phyloP scores from a whole-genome alignment of 129 eudicot genomes.

The Lonicera japonica region DNA sequence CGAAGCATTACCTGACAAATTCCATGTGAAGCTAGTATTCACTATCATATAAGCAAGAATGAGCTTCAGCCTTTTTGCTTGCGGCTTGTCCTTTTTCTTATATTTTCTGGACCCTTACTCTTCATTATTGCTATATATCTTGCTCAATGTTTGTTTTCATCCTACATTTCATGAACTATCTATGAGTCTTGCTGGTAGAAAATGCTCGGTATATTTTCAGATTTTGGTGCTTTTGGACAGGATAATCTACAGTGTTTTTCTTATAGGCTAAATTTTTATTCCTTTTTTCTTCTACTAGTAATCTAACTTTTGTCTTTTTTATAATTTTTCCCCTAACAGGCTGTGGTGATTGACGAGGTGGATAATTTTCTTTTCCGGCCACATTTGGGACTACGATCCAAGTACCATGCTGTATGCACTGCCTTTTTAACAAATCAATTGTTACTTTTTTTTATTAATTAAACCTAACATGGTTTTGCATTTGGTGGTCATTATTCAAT shows the following conservation, averaged over 20 bases:
- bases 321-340: slow-evolving; percentile 34
- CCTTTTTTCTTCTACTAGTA: background rate
- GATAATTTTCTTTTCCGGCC: slow-evolving; percentile 92
- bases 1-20: too few relatives aligned
- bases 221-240: background rate
- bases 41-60: too few relatives aligned
- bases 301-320: background rate
- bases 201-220: too few relatives aligned
- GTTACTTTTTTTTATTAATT: background rate
- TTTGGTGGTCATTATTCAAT: too few relatives aligned
- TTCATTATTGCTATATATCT: too few relatives aligned
- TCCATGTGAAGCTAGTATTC: too few relatives aligned
- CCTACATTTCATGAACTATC: background rate
- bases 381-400: slow-evolving; percentile 80
- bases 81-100: too few relatives aligned
- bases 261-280: background rate
- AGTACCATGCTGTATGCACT: slow-evolving; percentile 82
- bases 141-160: too few relatives aligned
- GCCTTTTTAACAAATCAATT: background rate
- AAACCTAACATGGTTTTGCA: background rate
- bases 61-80: background rate
- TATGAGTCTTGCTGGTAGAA: background rate
- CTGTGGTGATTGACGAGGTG: slow-evolving; percentile 93
- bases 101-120: too few relatives aligned
- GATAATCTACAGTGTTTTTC: background rate